Base-by-base conservation (phyloP, 805 yeast species). In the Saturnispora zaruensis region DNA sequence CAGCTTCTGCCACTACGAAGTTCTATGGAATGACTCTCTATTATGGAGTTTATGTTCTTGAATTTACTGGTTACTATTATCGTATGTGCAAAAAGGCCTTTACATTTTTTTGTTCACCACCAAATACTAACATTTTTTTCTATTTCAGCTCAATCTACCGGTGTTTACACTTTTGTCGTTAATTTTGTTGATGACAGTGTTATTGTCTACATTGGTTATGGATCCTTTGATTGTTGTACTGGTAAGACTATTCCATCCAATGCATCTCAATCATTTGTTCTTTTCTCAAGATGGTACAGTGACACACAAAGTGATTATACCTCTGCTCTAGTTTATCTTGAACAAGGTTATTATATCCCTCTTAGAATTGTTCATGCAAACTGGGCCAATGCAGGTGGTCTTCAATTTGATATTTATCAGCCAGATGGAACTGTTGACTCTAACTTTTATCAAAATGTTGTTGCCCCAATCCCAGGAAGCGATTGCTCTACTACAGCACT, bases 211-310 rank as follows among this genome's bases (percentile, higher is more conserved):
- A 51, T 64, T 44, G 68, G 68, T 41, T 62, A 62, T 6, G 59
- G 56, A 46, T 65, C 65, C n/a, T 61, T 69, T 25, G 61, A 59
- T 26, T 72, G 76, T 56, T 64, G 72, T 56, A 49, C 55, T 25
- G 51, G 58, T 14, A 20, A n/a, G 2, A 24, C n/a, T 18, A 9
- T 20, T 11, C 44, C 46, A 7, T 21, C 30, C 3, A 47, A 49
- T 33, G 24, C 25, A 14, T 45, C 47, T 8, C 41, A 44, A 6
- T 25, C 28, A 6, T 48, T 47, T 11, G 40, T 53, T 14, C 32
- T 56, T 45, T 50, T 34, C 13, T 43, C 53, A 5, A 45, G 45
- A 30, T 51, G 48, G 40, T 9, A 33, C 7, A n/a, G 18, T 16
- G 46, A 26, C 23, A 25, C 11, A 9, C 16, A 51, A 24, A 24